phyloP scores from a whole-genome alignment of 495 filamentous ascomycete genomes.

The Tirmania nivea region DNA sequence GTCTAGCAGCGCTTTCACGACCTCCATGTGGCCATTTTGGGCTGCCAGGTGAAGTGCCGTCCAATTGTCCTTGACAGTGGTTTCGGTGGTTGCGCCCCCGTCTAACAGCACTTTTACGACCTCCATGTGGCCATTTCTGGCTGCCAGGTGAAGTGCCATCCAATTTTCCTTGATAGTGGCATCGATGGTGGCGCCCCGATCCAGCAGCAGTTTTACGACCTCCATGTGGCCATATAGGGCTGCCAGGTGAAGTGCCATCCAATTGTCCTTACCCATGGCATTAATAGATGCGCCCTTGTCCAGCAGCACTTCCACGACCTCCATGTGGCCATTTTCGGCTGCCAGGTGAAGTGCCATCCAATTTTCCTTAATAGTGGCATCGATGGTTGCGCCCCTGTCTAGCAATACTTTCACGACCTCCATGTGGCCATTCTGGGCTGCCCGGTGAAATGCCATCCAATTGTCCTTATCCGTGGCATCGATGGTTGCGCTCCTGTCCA shows the following conservation, averaged over 20 bases:
- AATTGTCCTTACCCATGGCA: no score
- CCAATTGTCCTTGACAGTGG: no score
- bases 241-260: background rate
- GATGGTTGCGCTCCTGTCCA: conserved; percentile 6
- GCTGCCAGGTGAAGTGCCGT: conserved; percentile 8
- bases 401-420: no score
- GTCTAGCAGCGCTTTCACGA: conserved; percentile 10
- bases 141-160: no score
- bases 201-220: conserved; percentile 9
- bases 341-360: background rate
- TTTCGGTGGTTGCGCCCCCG: no score
- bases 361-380: no score
- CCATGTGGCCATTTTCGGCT: conserved; percentile 5
- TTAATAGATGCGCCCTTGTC: conserved; percentile 1
- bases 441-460: no score
- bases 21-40: conserved; percentile 4
- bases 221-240: conserved; percentile 5
- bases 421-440: no score
- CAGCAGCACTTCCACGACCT: conserved; percentile 10
- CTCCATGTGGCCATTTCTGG: no score
- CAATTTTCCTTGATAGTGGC: no score
- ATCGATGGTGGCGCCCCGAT: conserved; percentile 7
- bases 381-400: no score
- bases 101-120: background rate
- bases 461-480: background rate